Evolutionary conservation across 2,329 filamentous ascomycete genomes (phyloP), one percentile per base, ranked within the genome.

Genomic region (Colletotrichum musae): DNA sequence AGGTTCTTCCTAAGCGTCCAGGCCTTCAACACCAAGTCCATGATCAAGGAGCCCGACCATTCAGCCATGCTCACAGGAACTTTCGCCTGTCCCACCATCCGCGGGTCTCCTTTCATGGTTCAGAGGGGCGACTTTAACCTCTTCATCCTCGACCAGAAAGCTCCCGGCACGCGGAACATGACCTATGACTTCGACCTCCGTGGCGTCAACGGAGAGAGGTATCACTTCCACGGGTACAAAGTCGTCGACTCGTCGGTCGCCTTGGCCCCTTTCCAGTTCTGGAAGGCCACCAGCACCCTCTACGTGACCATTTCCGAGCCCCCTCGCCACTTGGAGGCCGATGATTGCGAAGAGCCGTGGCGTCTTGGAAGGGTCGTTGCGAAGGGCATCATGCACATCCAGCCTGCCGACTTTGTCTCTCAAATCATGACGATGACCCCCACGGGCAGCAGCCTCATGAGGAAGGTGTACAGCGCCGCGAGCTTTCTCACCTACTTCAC

Each of bases 191-290:
- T 91, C 69, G 86, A 88, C 72, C 86, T 92, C 84, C 81, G 81
- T 28, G 87, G 87, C 5, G 81, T 85, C 4, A 80, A 87, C 68
- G 87, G 87, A 15, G 79, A 82, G 52, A 80, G 79, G 56, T 83
- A 89, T 53, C 86, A 87, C 67, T 89, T 92, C 74, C 83, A 89
- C 70, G 90, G 89, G 0, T 89, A 87, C 78, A 92, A 92, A 77
- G 82, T 88, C 2, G 84, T 92, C 50, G 86, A 91, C 76, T 86
- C 89, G 4, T 87, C 87, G 0, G 86, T 89, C 0, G 87, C 89
- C 2, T 80, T 91, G 41, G 84, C 85, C 2, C 84, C 87, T 1
- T 72, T 81, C 48, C 82, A 86, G 70, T 88, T 92, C 68, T 92
- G 89, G 90, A 82, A 81, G 57, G 87, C 89, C 2, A 90, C 89